Evolutionary conservation across 116 monocot species (phyloP).

Genomic region (Zostera marina): DNA sequence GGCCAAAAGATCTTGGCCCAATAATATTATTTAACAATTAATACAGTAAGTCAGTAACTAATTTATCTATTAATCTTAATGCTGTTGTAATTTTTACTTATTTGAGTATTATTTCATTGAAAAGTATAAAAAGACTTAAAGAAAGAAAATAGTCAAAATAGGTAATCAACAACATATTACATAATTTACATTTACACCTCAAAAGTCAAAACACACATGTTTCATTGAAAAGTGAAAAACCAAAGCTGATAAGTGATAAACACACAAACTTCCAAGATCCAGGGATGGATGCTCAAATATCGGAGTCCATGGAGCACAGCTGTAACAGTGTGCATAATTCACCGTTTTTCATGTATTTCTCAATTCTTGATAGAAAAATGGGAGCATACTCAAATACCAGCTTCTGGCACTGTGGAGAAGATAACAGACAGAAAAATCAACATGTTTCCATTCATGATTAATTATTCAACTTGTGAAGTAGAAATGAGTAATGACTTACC

Average conservation of each 20-base stretch:
- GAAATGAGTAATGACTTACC: not conserved
- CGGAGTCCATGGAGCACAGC: not conserved
- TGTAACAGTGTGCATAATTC: conserved; percentile 1
- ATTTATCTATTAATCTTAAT: no score
- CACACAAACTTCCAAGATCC: not conserved
- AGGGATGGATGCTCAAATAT: not conserved
- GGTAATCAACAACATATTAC: no score
- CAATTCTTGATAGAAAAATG: not conserved
- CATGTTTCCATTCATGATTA: not conserved
- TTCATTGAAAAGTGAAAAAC: not conserved
- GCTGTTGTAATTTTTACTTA: no score
- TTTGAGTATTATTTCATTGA: no score
- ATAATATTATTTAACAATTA: no score
- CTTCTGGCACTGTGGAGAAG: conserved; percentile 5
- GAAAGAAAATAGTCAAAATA: no score
- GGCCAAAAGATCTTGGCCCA: no score
- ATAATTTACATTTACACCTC: not conserved
- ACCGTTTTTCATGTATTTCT: not conserved
- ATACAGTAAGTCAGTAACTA: no score
- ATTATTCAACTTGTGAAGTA: not conserved
- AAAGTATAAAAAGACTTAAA: no score
- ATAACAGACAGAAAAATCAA: not conserved
- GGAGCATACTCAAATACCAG: conserved; percentile 8
- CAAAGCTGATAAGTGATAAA: not conserved
- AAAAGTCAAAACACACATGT: not conserved